Evolutionary conservation across 1,284 basidiomycete species (phyloP), one percentile per base, ranked within the genome.

Genomic region (Boletus hoseneyae): DNA sequence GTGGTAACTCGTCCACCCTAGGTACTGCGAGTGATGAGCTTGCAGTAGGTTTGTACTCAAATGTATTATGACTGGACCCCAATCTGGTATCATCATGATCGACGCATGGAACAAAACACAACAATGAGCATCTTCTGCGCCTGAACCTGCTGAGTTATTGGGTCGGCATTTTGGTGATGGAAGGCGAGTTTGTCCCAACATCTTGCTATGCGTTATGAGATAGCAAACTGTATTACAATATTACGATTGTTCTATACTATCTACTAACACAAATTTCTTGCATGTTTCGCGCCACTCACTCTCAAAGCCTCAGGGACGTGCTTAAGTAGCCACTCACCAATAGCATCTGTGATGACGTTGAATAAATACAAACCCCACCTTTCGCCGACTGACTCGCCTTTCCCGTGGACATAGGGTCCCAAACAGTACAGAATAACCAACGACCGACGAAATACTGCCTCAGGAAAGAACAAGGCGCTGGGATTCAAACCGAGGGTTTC

Each of bases 1-100:
- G n/a, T 36, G 8, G 2, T 38, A 35, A 42, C 30, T 43, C 13
- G 37, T 40, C 19, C 21, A 32, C 6, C 9, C 7, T 39, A 65
- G 61, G 48, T 63, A 63, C 18, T 63, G 61, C 35, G 46, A 63
- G 38, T 63, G 33, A 56, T 23, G 27, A 33, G 7, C 12, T 30
- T 38, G 38, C 15, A 12, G 19, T 41, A 13, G 35, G 29, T 35
- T 13, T 30, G 32, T 21, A 23, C 30, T 47, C 25, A n/a, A 29
- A 3, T 45, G 43, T 27, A 21, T 19, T 4, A 12, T n/a, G 11
- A 30, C 9, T 37, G 35, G 35, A 13, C 18, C 21, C 35, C 35
- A 8, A 2, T 6, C 29, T 30, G 23, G 23, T 25, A 25, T 25
- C 23, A 25, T 25, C 23, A 25, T 25, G 23, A 25, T 30, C 3